These are phyloP conservation scores for Cardamine occulta DNA, from an alignment of 345 rosid genomes.

Conservation along the genomic window DNA sequence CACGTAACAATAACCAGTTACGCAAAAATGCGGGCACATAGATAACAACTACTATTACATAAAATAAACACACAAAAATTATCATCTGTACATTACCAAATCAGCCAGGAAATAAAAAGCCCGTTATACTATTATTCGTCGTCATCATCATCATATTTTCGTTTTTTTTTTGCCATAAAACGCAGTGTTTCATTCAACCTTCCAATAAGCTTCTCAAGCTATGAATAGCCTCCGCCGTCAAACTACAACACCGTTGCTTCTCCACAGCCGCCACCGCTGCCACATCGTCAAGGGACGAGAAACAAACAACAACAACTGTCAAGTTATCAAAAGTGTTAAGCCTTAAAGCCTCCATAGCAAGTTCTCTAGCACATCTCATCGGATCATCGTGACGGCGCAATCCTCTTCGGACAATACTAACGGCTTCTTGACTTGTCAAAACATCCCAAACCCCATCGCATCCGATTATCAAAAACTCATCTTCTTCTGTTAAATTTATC, in stretches of 20 bases:
- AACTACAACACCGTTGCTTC: slow-evolving; percentile 58
- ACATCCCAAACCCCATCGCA: slow-evolving; percentile 96
- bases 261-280: slow-evolving; percentile 42
- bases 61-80: not conserved
- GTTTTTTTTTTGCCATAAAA: not conserved
- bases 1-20: not conserved
- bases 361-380: slow-evolving; percentile 76
- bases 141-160: not conserved
- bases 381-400: slow-evolving; percentile 79
- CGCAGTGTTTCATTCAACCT: slow-evolving; percentile 30
- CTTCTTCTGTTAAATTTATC: slow-evolving; percentile 64
- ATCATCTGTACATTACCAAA: not conserved
- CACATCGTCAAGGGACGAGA: slow-evolving; percentile 52
- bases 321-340: slow-evolving; percentile 73
- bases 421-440: slow-evolving; percentile 73
- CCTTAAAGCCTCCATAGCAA: slow-evolving; percentile 74
- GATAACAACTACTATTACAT: not conserved
- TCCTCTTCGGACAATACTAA: slow-evolving; percentile 65
- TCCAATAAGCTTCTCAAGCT: slow-evolving; percentile 68
- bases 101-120: not conserved
- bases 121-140: not conserved
- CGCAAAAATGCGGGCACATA: slow-evolving; percentile 20
- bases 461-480: slow-evolving; percentile 82
- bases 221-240: slow-evolving; percentile 72
- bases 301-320: slow-evolving; percentile 72